phyloP scores from a whole-genome alignment of 257 asterid genomes.

The Thymus quinquecostatus region DNA sequence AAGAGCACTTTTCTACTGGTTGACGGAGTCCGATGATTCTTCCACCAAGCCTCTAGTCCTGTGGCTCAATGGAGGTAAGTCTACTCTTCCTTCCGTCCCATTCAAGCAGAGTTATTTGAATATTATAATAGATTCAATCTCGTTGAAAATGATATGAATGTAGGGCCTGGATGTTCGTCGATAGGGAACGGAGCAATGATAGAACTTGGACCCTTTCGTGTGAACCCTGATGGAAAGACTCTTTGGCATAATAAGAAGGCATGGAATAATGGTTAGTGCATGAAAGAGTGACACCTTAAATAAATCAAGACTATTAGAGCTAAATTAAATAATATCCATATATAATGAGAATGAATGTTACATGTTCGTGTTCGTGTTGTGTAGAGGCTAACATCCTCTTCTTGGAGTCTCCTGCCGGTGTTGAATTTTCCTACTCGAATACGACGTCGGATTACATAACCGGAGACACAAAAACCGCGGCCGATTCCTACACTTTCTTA shows the following conservation, averaged over 20 bases:
- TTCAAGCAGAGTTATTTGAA: too few relatives aligned
- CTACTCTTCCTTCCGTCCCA: too few relatives aligned
- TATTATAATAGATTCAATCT: too few relatives aligned
- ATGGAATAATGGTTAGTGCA: slow-evolving; percentile 51
- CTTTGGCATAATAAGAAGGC: slow-evolving; percentile 49
- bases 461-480: too few relatives aligned
- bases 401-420: slow-evolving; percentile 77
- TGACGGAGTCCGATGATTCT: slow-evolving; percentile 41
- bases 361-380: neutral
- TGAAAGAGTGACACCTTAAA: too few relatives aligned
- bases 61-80: slow-evolving; percentile 53
- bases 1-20: slow-evolving; percentile 46
- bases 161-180: slow-evolving; percentile 78
- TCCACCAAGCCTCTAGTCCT: slow-evolving; percentile 41
- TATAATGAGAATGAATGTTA: too few relatives aligned
- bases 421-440: slow-evolving; percentile 65
- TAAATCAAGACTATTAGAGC: too few relatives aligned
- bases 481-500: too few relatives aligned
- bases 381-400: slow-evolving; percentile 59
- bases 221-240: slow-evolving; percentile 51
- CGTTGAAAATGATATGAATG: too few relatives aligned
- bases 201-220: slow-evolving; percentile 67
- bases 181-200: slow-evolving; percentile 62
- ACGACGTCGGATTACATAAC: too few relatives aligned
- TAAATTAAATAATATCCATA: too few relatives aligned